Percentiles rank a stretch among this genome's conserved stretches.
Evolutionary conservation across 257 asterid species (phyloP).

Genomic region (Perilla frutescens): DNA sequence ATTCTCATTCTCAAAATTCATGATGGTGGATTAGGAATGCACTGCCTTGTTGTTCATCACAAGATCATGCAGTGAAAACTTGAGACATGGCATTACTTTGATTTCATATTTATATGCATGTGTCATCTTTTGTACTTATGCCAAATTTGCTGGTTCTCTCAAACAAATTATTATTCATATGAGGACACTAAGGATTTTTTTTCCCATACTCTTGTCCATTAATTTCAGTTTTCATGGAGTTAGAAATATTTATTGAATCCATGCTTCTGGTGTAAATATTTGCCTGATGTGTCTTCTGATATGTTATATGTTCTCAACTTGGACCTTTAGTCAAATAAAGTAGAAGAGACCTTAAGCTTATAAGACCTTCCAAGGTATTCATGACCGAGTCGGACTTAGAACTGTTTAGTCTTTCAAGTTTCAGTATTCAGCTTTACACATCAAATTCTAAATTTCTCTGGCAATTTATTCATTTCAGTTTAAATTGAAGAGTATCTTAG

Average conservation of each 20-base stretch:
- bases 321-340: conserved; percentile 7
- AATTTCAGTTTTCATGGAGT: conserved; percentile 16
- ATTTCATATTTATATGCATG: neutral
- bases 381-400: conserved; percentile 1
- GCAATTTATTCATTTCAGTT: neutral
- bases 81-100: neutral
- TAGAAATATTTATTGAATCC: conserved; percentile 18
- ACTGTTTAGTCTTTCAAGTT: conserved; percentile 10
- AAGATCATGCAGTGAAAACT: neutral
- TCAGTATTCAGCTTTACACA: conserved; percentile 5
- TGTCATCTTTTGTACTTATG: neutral
- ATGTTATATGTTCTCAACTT: conserved; percentile 20
- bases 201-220: neutral
- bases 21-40: conserved; percentile 8
- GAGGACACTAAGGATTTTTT: conserved; percentile 7
- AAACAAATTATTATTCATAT: neutral
- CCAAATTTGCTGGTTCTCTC: neutral
- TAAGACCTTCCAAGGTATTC: neutral
- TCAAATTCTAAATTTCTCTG: neutral
- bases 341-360: conserved; percentile 19
- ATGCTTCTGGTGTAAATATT: conserved; percentile 27
- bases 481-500: conserved; percentile 18
- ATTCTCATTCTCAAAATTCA: conserved; percentile 21
- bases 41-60: conserved; percentile 9
- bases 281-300: conserved; percentile 10